These are phyloP conservation scores for Tetrahymena thermophila DNA, from an alignment of 73 alveolate species.

Conservation along the genomic window DNA sequence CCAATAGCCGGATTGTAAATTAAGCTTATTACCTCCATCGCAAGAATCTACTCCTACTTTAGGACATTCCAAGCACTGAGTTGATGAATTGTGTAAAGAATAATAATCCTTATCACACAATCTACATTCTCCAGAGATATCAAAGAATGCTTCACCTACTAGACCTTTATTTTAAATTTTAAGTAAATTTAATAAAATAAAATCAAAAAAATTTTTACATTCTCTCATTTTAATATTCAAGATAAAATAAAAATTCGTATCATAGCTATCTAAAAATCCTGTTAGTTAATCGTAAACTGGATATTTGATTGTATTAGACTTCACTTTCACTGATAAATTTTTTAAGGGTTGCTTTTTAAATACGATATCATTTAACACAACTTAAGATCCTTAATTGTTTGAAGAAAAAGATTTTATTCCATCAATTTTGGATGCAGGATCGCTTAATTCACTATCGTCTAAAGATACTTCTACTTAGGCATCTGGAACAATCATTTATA, in stretches of 20 bases:
- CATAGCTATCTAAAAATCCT: neutral
- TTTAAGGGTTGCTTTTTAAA: neutral
- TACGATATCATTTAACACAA: neutral
- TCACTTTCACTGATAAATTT: neutral
- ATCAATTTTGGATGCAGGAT: neutral
- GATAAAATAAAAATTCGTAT: neutral
- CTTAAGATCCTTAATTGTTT: neutral
- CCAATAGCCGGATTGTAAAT: slow-evolving; percentile 1
- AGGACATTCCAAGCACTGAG: neutral
- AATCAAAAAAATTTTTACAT: neutral
- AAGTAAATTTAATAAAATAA: too few species aligned
- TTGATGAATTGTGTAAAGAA: neutral
- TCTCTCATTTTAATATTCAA: neutral
- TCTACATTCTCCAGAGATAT: neutral
- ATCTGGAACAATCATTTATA: neutral
- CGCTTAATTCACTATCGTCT: neutral
- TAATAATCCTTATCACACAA: neutral
- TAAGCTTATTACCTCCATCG: neutral
- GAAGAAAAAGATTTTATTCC: neutral
- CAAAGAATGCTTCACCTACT: neutral
- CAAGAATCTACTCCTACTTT: neutral
- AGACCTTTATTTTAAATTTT: neutral
- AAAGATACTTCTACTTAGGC: neutral
- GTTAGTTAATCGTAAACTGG: neutral
- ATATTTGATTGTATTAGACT: neutral